These are phyloP conservation scores for Penicillium arizonense DNA, from an alignment of 495 filamentous ascomycete species.

Conservation along the genomic window DNA sequence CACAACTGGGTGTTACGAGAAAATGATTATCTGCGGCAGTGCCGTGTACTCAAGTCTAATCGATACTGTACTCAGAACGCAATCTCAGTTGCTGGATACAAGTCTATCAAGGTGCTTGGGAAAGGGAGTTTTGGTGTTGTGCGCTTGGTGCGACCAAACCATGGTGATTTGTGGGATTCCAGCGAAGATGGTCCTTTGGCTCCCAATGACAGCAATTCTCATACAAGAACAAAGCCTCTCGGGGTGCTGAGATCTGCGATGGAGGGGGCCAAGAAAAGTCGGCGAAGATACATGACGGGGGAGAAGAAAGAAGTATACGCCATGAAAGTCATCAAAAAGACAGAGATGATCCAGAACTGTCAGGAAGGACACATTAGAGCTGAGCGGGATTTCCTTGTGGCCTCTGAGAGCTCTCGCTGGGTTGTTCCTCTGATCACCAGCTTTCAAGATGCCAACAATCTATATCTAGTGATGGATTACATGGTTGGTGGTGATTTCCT, in stretches of 20 bases:
- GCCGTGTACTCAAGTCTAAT: constrained; percentile 63
- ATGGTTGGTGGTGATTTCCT: constrained; percentile 96
- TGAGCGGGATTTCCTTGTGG: constrained; percentile 87
- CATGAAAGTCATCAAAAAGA: constrained; percentile 96
- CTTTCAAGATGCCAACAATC: constrained; percentile 78
- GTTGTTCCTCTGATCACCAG: constrained; percentile 84
- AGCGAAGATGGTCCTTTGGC: constrained; percentile 4
- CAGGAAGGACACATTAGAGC: constrained; percentile 92
- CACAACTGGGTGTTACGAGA: constrained; percentile 63
- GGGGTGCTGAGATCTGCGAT: constrained; percentile 24
- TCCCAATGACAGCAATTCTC: not conserved
- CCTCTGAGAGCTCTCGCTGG: constrained; percentile 79
- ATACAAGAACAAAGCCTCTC: constrained; percentile 1
- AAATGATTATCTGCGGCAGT: constrained; percentile 72
- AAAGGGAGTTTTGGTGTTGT: constrained; percentile 96
- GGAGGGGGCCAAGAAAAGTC: constrained; percentile 21
- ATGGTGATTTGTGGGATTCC: not conserved
- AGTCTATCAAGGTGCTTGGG: constrained; percentile 80
- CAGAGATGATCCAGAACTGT: constrained; percentile 80
- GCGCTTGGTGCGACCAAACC: constrained; percentile 70
- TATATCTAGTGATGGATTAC: constrained; percentile 96
- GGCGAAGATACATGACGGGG: constrained; percentile 29
- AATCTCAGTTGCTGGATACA: constrained; percentile 65
- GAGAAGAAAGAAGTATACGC: constrained; percentile 68
- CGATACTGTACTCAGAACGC: constrained; percentile 42